Percentiles rank a stretch among this genome's conserved stretches.
phyloP scores from a whole-genome alignment of 169 alveolate genomes.

The Condylostoma magnum region DNA sequence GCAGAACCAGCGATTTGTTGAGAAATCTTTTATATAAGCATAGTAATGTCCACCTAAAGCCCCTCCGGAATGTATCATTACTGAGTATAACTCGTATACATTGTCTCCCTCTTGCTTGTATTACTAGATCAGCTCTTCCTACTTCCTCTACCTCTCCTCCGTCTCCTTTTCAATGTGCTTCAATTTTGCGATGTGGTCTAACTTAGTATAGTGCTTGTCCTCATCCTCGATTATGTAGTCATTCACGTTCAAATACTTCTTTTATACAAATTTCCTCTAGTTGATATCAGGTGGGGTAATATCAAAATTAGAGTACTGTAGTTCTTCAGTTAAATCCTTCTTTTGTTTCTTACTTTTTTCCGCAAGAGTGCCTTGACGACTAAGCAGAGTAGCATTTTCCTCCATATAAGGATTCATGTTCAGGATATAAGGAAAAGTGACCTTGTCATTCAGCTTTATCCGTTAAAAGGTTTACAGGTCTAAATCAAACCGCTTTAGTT shows the following conservation, averaged over 20 bases:
- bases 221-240: slow-evolving; percentile 3
- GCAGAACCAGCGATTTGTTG: background rate
- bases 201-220: background rate
- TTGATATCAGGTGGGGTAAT: background rate
- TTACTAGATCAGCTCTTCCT: slow-evolving; percentile 27
- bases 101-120: slow-evolving; percentile 52
- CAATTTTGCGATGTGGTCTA: background rate
- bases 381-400: background rate
- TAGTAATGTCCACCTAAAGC: slow-evolving; percentile 86
- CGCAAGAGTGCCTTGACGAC: slow-evolving; percentile 38
- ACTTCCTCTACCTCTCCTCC: slow-evolving; percentile 14
- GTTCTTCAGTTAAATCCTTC: slow-evolving; percentile 1
- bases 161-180: background rate
- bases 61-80: slow-evolving; percentile 81
- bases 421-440: slow-evolving; percentile 77
- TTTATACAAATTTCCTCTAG: background rate
- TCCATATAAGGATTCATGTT: slow-evolving; percentile 68
- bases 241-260: too few relatives aligned
- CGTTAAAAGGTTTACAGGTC: slow-evolving; percentile 69
- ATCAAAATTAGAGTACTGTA: background rate
- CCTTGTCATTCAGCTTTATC: slow-evolving; percentile 74
- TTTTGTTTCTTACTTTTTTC: slow-evolving; percentile 42
- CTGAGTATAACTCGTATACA: slow-evolving; percentile 70
- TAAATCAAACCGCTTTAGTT: slow-evolving; percentile 79
- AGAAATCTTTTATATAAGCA: slow-evolving; percentile 63